These are phyloP conservation scores for Melocanna baccifera DNA, from an alignment of 176 grass and related monocot genomes.

Conservation along the genomic window DNA sequence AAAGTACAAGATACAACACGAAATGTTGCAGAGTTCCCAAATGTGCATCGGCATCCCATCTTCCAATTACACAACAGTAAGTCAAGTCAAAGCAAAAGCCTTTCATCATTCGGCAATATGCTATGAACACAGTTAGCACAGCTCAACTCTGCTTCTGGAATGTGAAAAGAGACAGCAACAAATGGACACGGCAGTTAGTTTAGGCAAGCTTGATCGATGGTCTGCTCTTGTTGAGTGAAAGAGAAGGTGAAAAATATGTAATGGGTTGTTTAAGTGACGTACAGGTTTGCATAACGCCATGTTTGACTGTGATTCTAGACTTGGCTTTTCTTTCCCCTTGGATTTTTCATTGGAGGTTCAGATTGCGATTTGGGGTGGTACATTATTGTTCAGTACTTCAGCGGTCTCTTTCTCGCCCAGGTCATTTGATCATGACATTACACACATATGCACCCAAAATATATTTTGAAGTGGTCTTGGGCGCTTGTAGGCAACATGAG, in stretches of 20 bases:
- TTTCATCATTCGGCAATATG: not conserved
- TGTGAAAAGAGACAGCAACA: not conserved
- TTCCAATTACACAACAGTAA: not conserved
- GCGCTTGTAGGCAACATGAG: constrained; percentile 37
- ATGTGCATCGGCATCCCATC: not conserved
- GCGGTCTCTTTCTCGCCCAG: not conserved
- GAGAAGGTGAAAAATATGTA: not conserved
- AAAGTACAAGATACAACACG: not conserved
- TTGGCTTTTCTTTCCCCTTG: not conserved
- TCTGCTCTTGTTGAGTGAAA: not conserved
- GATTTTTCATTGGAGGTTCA: not conserved
- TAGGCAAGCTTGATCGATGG: not conserved
- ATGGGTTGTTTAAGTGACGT: not conserved
- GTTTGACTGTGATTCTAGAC: not conserved
- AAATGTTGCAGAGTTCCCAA: not conserved
- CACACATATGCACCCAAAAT: too few species aligned
- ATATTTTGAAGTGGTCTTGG: not conserved
- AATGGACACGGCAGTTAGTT: not conserved
- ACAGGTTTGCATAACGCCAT: not conserved
- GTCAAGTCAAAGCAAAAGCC: not conserved
- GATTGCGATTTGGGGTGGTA: too few species aligned
- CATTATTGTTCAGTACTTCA: not conserved
- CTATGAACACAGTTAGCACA: not conserved
- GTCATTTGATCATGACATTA: not conserved
- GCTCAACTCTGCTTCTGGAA: not conserved